Base-by-base conservation (phyloP, 2,329 filamentous ascomycete species). In the Fusarium nematophilum region DNA sequence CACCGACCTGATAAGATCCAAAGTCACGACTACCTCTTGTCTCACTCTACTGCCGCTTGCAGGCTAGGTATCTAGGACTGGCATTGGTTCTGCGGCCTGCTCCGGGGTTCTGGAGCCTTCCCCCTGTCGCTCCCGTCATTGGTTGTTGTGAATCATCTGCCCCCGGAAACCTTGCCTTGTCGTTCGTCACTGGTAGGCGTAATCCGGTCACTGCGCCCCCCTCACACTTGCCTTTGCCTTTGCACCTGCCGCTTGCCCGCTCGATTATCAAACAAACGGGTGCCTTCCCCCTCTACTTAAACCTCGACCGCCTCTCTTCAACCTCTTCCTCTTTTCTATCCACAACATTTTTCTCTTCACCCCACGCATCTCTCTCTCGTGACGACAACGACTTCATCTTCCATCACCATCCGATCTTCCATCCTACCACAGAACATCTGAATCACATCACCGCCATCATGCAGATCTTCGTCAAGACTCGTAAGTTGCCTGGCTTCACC, bases 381-480 rank as follows among this genome's bases (percentile, higher is more conserved):
- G 23, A 31, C 52, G 42, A 51, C 48, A 61, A 59, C 45, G 45
- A 37, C 39, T 18, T 48, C 38, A 44, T 27, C 31, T 37, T 43
- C 44, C 18, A 48, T 25, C 53, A 49, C 50, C 53, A 53, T 58
- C 30, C 34, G 30, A 48, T 47, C 64, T 43, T 47, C 47, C 44
- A 69, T 54, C 64, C 33, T 60, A 50, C 56, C 48, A 47, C 59
- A 67, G 53, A 65, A 47, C 66, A 62, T 69, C 55, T 30, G 65
- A 53, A 29, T 59, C 63, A 55, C 67, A 69, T 67, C 69, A 70
- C 70, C 73, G 75, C 66, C 79, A 88, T 68, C 78, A 96, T 97
- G 93, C 93, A 97, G 86, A 97, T 97, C 85, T 97, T 97, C 80
- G 93, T 97, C 73, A 97, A 97, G 89, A 97, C 93, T 70, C 86